Evolutionary conservation across 2,329 filamentous ascomycete species (phyloP).

Genomic region (Xylariaceae sp.): DNA sequence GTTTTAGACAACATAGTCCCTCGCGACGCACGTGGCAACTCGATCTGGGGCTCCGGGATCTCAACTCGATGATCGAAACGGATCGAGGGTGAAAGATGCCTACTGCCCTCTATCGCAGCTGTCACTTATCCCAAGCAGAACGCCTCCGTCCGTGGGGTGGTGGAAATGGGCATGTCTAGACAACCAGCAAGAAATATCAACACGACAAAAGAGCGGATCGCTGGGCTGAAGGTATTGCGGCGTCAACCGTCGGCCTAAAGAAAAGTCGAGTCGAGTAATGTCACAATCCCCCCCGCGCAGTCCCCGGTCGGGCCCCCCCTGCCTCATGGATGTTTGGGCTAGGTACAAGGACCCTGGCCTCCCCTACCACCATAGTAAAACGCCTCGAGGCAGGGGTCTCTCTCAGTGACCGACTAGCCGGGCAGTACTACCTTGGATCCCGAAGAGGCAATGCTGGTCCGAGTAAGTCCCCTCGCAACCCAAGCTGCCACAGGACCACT

Average conservation of each 20-base stretch:
- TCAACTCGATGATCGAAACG: conserved; percentile 15
- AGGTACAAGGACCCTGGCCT: conserved; percentile 30
- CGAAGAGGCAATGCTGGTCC: conserved; percentile 31
- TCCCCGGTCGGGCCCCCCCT: conserved; percentile 30
- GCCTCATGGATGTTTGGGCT: conserved; percentile 30
- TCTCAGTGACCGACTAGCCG: conserved; percentile 31
- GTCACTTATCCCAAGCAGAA: conserved; percentile 31
- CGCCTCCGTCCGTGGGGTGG: conserved; percentile 26
- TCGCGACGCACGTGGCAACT: background rate
- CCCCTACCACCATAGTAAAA: conserved; percentile 21
- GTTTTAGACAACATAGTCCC: background rate
- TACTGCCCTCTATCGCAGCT: conserved; percentile 24
- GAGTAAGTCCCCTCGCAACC: conserved; percentile 23
- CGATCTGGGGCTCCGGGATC: conserved; percentile 4
- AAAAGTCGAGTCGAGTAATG: conserved; percentile 37
- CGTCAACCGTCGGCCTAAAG: conserved; percentile 33
- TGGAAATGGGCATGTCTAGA: no score
- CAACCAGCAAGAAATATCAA: conserved; percentile 28
- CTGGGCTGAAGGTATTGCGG: conserved; percentile 35
- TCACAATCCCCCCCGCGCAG: conserved; percentile 36
- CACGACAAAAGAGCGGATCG: conserved; percentile 41
- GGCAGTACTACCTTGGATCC: conserved; percentile 26
- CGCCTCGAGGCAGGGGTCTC: conserved; percentile 22
- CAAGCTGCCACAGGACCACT: background rate
- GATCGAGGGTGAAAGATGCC: conserved; percentile 27